phyloP scores from a whole-genome alignment of 306 rosid genomes.

The Vachellia collinsii region DNA sequence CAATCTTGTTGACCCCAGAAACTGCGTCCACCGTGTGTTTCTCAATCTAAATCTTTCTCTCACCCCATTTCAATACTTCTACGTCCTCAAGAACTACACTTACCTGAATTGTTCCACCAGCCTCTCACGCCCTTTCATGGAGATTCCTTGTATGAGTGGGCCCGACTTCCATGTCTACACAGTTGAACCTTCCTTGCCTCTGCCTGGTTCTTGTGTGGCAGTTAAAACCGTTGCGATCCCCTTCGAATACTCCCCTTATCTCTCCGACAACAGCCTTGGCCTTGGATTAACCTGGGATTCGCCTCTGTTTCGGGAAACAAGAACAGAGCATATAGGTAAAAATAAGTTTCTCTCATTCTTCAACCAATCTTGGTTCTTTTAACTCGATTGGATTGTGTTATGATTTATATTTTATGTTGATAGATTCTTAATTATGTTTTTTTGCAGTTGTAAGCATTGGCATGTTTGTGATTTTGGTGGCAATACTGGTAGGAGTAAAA shows the following conservation, averaged over 20 bases:
- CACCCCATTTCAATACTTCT: conserved; percentile 60
- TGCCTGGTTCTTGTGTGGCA: conserved; percentile 55
- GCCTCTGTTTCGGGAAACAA: conserved; percentile 40
- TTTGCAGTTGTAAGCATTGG: conserved; percentile 52
- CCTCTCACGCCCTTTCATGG: conserved; percentile 38
- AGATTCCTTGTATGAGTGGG: conserved; percentile 70
- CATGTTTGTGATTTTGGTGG: conserved; percentile 41
- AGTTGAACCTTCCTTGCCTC: conserved; percentile 49
- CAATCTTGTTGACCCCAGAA: no score
- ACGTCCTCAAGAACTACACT: conserved; percentile 49
- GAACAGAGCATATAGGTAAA: conserved; percentile 48
- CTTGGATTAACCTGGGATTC: conserved; percentile 71
- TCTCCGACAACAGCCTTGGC: conserved; percentile 71
- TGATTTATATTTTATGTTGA: no score
- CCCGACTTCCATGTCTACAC: conserved; percentile 61
- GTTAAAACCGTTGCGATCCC: conserved; percentile 76
- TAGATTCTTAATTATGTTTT: not conserved
- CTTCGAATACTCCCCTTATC: conserved; percentile 66
- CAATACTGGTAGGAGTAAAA: conserved; percentile 38
- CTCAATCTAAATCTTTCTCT: no score
- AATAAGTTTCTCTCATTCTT: not conserved
- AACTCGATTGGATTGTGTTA: not conserved
- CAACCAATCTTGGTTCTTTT: not conserved
- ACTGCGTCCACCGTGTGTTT: no score
- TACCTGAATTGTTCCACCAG: conserved; percentile 66